A percentile compares a stretch with the other conserved stretches of the same genome.
Evolutionary conservation across 129 eudicot species (phyloP).

Genomic region (Tagetes erecta): DNA sequence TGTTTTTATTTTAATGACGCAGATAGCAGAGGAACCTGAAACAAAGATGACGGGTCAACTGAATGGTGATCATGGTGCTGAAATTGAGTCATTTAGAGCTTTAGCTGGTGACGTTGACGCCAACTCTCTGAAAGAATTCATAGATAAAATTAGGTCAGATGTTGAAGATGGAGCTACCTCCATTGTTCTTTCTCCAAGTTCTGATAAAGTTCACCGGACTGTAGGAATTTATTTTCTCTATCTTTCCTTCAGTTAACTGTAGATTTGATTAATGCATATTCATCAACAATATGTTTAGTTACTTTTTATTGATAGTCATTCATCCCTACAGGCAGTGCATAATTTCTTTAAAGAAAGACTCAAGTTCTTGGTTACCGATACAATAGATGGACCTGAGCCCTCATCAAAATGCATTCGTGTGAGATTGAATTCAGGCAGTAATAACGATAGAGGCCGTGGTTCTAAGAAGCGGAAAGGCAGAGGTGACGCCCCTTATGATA

Average conservation of each 20-base stretch:
- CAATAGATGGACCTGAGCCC: constrained; percentile 80
- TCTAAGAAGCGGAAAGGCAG: constrained; percentile 79
- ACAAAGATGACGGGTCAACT: constrained; percentile 44
- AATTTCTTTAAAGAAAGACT: constrained; percentile 79
- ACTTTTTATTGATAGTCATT: not conserved
- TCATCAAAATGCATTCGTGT: constrained; percentile 91
- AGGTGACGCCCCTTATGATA: constrained; percentile 71
- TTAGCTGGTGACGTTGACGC: constrained; percentile 84
- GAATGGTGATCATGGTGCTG: constrained; percentile 52
- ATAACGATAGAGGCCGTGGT: constrained; percentile 49
- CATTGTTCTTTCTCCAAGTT: constrained; percentile 80
- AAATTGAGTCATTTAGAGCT: constrained; percentile 72
- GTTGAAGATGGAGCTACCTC: constrained; percentile 42
- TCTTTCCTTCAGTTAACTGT: not conserved
- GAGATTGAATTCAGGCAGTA: constrained; percentile 55
- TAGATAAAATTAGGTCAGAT: constrained; percentile 48
- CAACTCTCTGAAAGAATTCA: constrained; percentile 50
- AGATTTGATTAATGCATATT: constrained; percentile 6
- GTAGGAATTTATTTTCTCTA: constrained; percentile 31
- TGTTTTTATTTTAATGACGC: constrained; percentile 20
- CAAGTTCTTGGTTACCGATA: constrained; percentile 88
- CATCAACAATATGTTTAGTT: not conserved
- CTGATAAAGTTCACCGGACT: constrained; percentile 86
- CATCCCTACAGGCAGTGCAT: constrained; percentile 65
- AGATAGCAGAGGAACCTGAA: constrained; percentile 65